These are phyloP conservation scores for Hyphopichia homilentoma DNA, from an alignment of 805 yeast species.

Conservation along the genomic window DNA sequence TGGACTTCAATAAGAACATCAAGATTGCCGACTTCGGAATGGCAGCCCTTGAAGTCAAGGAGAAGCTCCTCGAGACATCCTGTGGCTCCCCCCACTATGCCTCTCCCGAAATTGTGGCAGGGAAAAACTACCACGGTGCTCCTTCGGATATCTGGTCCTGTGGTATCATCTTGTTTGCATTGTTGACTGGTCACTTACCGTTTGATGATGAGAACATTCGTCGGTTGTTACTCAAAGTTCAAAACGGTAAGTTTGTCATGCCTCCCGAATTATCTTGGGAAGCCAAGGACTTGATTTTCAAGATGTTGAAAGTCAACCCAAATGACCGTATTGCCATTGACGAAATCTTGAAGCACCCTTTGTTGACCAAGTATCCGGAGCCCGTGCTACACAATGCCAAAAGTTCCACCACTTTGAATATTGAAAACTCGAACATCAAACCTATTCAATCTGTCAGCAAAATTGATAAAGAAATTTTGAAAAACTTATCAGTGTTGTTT, in stretches of 20 bases:
- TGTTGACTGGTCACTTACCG: conserved; percentile 91
- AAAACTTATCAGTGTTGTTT: conserved; percentile 74
- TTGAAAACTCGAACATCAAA: conserved; percentile 20
- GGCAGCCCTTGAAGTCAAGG: conserved; percentile 92
- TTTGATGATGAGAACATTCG: conserved; percentile 96
- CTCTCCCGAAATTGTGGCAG: conserved; percentile 96
- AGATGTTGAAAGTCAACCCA: conserved; percentile 84
- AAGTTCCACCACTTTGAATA: conserved; percentile 18
- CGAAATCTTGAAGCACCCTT: conserved; percentile 76
- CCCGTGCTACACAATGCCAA: no score
- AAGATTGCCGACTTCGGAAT: conserved; percentile 98
- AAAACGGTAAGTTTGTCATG: conserved; percentile 81
- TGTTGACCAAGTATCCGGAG: conserved; percentile 68
- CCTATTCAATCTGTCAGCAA: conserved; percentile 41
- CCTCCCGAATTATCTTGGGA: conserved; percentile 76
- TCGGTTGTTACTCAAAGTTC: conserved; percentile 82
- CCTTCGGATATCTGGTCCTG: conserved; percentile 98
- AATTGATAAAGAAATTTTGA: conserved; percentile 70
- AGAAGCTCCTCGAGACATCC: conserved; percentile 81
- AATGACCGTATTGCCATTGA: conserved; percentile 71
- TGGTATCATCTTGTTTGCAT: conserved; percentile 91
- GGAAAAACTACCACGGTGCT: conserved; percentile 91
- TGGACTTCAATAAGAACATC: conserved; percentile 82
- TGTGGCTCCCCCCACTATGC: conserved; percentile 99
- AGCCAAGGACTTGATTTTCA: conserved; percentile 79